Evolutionary conservation across 2,329 filamentous ascomycete species (phyloP).

Genomic region (Sclerotinia spermophila): DNA sequence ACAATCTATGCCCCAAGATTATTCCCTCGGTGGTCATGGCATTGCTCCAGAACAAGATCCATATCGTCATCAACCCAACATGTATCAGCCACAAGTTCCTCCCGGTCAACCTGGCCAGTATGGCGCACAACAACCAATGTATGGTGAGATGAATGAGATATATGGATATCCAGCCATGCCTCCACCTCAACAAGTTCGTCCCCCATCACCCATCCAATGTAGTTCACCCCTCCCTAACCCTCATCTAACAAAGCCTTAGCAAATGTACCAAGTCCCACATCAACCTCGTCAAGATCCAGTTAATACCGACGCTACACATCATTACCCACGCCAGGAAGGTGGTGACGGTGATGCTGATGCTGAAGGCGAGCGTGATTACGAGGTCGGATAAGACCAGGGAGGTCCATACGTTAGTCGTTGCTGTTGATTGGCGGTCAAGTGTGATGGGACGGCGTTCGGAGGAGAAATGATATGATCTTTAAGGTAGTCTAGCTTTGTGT

Average conservation of each 20-base stretch:
- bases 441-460: slow-evolving; percentile 20
- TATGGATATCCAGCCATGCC: slow-evolving; percentile 80
- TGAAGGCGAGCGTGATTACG: slow-evolving; percentile 45
- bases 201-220: neutral
- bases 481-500: slow-evolving; percentile 7
- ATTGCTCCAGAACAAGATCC: slow-evolving; percentile 65
- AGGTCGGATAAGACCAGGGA: slow-evolving; percentile 35
- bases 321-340: slow-evolving; percentile 40
- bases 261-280: slow-evolving; percentile 42
- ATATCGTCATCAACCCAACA: slow-evolving; percentile 72
- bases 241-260: slow-evolving; percentile 28
- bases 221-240: neutral
- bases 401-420: slow-evolving; percentile 2
- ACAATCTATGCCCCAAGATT: slow-evolving; percentile 61
- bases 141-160: slow-evolving; percentile 76
- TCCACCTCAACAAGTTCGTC: slow-evolving; percentile 72
- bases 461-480: slow-evolving; percentile 8
- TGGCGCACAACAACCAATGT: slow-evolving; percentile 74
- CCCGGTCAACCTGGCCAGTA: slow-evolving; percentile 68
- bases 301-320: slow-evolving; percentile 39
- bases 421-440: slow-evolving; percentile 3
- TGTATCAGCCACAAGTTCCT: slow-evolving; percentile 80
- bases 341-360: slow-evolving; percentile 44
- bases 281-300: slow-evolving; percentile 40
- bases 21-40: slow-evolving; percentile 56